Conservation (phyloP, 2,329 filamentous ascomycete genomes). For the Colletotrichum spinosum region DNA sequence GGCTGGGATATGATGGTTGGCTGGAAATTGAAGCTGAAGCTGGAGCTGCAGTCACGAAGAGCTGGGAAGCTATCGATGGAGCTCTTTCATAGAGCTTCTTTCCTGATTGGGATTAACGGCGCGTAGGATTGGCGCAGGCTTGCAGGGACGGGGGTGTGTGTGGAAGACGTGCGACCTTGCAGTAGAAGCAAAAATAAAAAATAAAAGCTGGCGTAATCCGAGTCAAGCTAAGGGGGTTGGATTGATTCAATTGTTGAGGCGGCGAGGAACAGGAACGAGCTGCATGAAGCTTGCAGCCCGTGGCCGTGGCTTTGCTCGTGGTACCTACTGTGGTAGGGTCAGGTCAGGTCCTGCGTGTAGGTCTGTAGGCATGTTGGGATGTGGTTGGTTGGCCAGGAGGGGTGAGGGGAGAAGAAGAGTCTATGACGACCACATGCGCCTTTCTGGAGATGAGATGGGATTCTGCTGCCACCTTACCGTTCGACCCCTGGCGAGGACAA, state of each 20-base stretch:
- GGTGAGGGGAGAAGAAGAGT: slow-evolving; percentile 13
- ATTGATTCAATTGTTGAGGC: slow-evolving; percentile 9
- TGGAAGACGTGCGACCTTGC: too few species aligned
- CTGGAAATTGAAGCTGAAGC: too few species aligned
- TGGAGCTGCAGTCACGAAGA: too few species aligned
- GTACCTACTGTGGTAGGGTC: neutral
- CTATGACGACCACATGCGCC: slow-evolving; percentile 37
- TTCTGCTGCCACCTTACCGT: slow-evolving; percentile 1
- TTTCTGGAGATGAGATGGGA: slow-evolving; percentile 19
- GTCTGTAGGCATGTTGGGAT: neutral
- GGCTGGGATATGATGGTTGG: neutral
- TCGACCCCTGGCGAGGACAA: too few species aligned
- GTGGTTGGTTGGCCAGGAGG: neutral
- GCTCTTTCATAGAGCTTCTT: slow-evolving; percentile 24
- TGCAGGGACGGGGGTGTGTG: neutral
- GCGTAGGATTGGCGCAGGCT: slow-evolving; percentile 9
- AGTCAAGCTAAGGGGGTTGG: slow-evolving; percentile 2
- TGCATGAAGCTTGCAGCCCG: too few species aligned
- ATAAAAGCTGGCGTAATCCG: too few species aligned
- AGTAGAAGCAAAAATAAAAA: too few species aligned
- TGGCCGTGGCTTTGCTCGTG: too few species aligned
- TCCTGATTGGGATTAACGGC: slow-evolving; percentile 22
- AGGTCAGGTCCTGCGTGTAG: neutral
- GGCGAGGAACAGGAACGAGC: neutral
- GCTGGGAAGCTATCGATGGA: too few species aligned